Percentiles rank a stretch among this genome's conserved stretches.
phyloP scores from a whole-genome alignment of 345 rosid species.

The Durio zibethinus region DNA sequence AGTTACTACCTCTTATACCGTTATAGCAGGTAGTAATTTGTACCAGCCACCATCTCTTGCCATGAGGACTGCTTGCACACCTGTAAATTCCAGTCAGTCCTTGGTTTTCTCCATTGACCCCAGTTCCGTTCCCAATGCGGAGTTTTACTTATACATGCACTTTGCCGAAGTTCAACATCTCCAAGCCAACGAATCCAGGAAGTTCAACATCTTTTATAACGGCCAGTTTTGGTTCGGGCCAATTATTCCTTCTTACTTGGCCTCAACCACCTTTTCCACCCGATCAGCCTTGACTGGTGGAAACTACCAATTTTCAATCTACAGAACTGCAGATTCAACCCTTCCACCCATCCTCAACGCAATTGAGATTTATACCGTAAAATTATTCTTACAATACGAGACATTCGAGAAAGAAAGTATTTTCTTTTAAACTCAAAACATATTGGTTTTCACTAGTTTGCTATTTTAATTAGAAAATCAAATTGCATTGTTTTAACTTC shows the following conservation, averaged over 20 bases:
- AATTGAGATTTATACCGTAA: not conserved
- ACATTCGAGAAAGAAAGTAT: too few relatives aligned
- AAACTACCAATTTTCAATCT: not conserved
- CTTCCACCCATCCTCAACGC: not conserved
- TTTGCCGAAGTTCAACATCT: constrained; percentile 26
- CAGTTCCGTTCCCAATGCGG: not conserved
- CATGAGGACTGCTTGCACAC: constrained; percentile 21
- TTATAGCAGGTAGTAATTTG: not conserved
- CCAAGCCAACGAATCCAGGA: constrained; percentile 23
- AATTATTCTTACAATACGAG: not conserved
- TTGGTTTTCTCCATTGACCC: not conserved
- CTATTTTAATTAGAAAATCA: too few relatives aligned
- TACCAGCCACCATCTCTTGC: constrained; percentile 15
- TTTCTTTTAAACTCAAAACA: not conserved
- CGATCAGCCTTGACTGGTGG: too few relatives aligned
- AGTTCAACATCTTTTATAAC: constrained; percentile 11
- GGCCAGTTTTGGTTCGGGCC: not conserved
- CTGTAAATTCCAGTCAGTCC: not conserved
- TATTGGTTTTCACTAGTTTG: too few relatives aligned
- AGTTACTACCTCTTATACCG: not conserved
- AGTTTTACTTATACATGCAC: constrained; percentile 29
- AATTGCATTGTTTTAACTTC: too few relatives aligned
- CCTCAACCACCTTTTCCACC: not conserved
- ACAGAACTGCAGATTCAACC: not conserved
- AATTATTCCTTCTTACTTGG: not conserved